Base-by-base conservation (phyloP, 768 basidiomycete genomes). In the Polyporus arcularius region DNA sequence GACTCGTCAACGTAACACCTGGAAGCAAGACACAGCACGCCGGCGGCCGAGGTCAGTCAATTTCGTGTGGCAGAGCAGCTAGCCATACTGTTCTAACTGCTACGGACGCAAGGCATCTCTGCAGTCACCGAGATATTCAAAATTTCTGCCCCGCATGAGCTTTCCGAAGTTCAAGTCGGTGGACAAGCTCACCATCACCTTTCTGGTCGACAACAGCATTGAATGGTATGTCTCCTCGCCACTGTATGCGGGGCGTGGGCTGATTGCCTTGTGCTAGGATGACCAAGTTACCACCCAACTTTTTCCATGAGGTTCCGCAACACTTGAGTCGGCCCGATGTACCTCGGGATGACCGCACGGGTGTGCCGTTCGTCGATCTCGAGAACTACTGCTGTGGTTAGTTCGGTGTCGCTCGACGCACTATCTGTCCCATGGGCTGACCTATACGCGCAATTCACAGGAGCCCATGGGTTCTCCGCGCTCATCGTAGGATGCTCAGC, bases 391-490 rank as follows among this genome's bases (percentile, higher is more conserved):
- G 85, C 63, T 86, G 85, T 79, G 89, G 78, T 88, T 78, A 59
- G 84, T 76, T 71, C 7, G 21, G n/a, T n/a, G n/a, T n/a, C n/a
- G n/a, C n/a, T n/a, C n/a, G n/a, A n/a, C n/a, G n/a, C n/a, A n/a
- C n/a, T n/a, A n/a, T n/a, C n/a, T n/a, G n/a, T n/a, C n/a, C n/a
- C n/a, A n/a, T n/a, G n/a, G n/a, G n/a, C n/a, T n/a, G n/a, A n/a
- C n/a, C n/a, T n/a, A n/a, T n/a, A n/a, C 4, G 41, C 40, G 35
- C 3, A 28, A 30, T 31, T 42, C 14, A n/a, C 51, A 87, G 90
- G 90, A 4, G 92, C 92, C 1, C 92, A 94, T 75, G 92, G 92
- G 1, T 88, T 94, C 66, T 83, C 91, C n/a, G 86, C 85, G 35
- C 76, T 94, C 48, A 85, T 95, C 64, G 91, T 92, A 71, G 67